Percentiles rank a stretch among this genome's conserved stretches.
These are phyloP conservation scores for Ballota nigra DNA, from an alignment of 257 asterid genomes.

Conservation along the genomic window DNA sequence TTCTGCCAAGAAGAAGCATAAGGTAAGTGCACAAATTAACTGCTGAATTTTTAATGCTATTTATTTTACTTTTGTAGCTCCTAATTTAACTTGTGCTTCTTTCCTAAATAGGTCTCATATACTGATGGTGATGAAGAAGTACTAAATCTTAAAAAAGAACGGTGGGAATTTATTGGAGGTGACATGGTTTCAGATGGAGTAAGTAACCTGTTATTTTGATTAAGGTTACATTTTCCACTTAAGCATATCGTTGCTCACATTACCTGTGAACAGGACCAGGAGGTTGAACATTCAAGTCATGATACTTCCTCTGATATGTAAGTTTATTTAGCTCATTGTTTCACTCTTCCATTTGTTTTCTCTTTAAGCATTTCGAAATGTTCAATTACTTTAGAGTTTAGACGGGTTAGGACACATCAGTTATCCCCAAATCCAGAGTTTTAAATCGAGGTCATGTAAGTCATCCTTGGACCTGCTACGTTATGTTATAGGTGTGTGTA, in stretches of 20 bases:
- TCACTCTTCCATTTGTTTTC: not conserved
- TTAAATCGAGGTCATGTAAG: not conserved
- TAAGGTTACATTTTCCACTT: constrained; percentile 18
- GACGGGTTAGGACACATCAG: not conserved
- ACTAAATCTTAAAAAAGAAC: constrained; percentile 58
- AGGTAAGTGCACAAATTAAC: constrained; percentile 47
- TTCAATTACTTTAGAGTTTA: not conserved
- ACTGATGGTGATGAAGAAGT: constrained; percentile 79
- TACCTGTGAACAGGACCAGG: constrained; percentile 48
- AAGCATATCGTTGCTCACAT: not conserved
- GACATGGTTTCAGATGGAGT: constrained; percentile 50
- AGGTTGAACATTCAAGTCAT: constrained; percentile 50
- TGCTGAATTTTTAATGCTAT: constrained; percentile 14
- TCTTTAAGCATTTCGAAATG: constrained; percentile 4
- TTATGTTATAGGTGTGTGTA: constrained; percentile 10
- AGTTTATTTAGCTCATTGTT: constrained; percentile 27
- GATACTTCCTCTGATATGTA: constrained; percentile 69
- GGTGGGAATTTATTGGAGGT: constrained; percentile 55
- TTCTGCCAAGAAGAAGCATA: constrained; percentile 69
- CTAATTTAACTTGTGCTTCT: constrained; percentile 15
- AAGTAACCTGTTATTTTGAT: constrained; percentile 29
- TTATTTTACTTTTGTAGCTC: constrained; percentile 21
- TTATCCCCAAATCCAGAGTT: constrained; percentile 1
- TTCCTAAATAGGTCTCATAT: constrained; percentile 54
- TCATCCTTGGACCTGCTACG: not conserved